Percentiles rank a stretch among this genome's conserved stretches.
phyloP scores from a whole-genome alignment of 495 filamentous ascomycete genomes.

The Neurospora sublineolata region DNA sequence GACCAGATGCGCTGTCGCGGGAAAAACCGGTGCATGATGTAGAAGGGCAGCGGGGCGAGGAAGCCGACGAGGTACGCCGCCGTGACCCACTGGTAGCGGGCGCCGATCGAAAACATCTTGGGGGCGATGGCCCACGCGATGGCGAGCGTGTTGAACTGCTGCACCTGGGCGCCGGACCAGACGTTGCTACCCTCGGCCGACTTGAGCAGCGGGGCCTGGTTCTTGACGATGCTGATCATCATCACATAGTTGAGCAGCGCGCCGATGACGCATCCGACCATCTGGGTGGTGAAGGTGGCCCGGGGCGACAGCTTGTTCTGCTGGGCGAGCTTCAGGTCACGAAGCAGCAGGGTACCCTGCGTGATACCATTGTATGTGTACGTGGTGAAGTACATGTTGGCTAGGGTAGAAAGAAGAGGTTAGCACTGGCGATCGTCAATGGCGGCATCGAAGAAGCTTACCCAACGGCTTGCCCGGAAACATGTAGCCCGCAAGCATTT shows the following conservation, averaged over 20 bases:
- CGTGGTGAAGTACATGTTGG: conserved; percentile 27
- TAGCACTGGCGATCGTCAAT: not conserved
- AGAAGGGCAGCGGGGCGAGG: conserved; percentile 16
- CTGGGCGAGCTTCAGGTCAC: conserved; percentile 22
- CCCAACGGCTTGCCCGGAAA: conserved; percentile 25
- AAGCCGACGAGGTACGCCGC: conserved; percentile 28
- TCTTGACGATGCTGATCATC: conserved; percentile 27
- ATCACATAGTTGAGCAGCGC: conserved; percentile 32
- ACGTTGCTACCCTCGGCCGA: conserved; percentile 25
- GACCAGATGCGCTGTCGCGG: not conserved
- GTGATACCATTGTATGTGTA: conserved; percentile 13
- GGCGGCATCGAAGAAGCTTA: not conserved
- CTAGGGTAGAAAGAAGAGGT: not conserved
- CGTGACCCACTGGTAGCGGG: conserved; percentile 18
- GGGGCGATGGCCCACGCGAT: conserved; percentile 36
- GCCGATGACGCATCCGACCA: conserved; percentile 31
- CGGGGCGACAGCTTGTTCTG: conserved; percentile 31
- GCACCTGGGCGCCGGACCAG: conserved; percentile 25
- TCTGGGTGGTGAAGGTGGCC: conserved; percentile 31
- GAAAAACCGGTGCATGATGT: conserved; percentile 3
- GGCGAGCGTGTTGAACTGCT: conserved; percentile 31
- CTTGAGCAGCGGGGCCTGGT: conserved; percentile 19
- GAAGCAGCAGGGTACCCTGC: conserved; percentile 18
- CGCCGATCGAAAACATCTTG: conserved; percentile 35
- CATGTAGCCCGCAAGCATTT: conserved; percentile 25